Percentiles rank a stretch among this genome's conserved stretches.
phyloP scores from a whole-genome alignment of 2,329 filamentous ascomycete species.

The Graphilbum ipis-grandicollis region DNA sequence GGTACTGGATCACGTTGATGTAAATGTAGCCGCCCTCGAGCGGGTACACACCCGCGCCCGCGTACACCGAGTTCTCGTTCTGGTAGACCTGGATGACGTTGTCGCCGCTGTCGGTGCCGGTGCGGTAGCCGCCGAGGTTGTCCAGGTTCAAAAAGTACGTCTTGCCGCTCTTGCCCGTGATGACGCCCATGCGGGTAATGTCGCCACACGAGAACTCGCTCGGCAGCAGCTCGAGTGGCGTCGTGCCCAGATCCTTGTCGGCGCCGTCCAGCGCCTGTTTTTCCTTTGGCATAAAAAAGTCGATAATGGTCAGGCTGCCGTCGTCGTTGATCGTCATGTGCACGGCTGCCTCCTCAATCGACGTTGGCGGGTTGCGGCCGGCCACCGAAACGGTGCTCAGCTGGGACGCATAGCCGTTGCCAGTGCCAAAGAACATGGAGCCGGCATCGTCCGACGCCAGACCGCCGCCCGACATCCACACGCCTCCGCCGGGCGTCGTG shows the following conservation, averaged over 20 bases:
- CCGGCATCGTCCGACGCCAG: constrained; percentile 27
- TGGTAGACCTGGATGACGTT: constrained; percentile 24
- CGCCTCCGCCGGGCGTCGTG: constrained; percentile 21
- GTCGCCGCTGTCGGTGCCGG: constrained; percentile 23
- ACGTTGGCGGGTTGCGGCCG: constrained; percentile 24
- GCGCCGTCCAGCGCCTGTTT: constrained; percentile 29
- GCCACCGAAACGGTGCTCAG: constrained; percentile 23
- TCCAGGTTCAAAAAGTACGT: constrained; percentile 30
- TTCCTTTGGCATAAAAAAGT: constrained; percentile 34
- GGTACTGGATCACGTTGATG: constrained; percentile 33
- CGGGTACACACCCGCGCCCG: constrained; percentile 28
- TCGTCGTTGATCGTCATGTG: constrained; percentile 27
- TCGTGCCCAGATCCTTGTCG: constrained; percentile 30
- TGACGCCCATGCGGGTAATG: constrained; percentile 26
- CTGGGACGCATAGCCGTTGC: constrained; percentile 30
- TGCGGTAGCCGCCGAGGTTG: constrained; percentile 30
- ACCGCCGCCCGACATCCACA: constrained; percentile 33
- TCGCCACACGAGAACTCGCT: constrained; percentile 24
- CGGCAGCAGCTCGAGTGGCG: constrained; percentile 24
- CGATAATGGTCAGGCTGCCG: constrained; percentile 23
- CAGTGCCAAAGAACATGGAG: constrained; percentile 27
- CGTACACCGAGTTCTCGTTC: constrained; percentile 30
- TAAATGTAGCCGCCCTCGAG: constrained; percentile 29
- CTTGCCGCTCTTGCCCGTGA: constrained; percentile 31
- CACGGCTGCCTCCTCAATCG: constrained; percentile 29